These are phyloP conservation scores for Arachis hypogaea DNA, from an alignment of 306 rosid species.

Conservation along the genomic window DNA sequence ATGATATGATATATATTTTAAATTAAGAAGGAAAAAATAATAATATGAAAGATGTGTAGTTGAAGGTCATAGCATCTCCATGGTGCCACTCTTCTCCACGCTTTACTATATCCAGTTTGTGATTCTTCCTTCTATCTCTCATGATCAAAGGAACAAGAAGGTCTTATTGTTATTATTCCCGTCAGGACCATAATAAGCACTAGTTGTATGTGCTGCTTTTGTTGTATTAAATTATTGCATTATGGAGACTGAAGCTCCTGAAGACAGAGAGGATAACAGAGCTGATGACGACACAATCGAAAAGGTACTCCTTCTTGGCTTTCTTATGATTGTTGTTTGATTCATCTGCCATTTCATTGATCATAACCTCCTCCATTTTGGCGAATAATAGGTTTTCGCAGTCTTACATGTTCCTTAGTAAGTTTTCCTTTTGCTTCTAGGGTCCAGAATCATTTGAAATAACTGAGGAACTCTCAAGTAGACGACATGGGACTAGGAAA, in stretches of 20 bases:
- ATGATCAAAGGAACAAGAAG: slow-evolving; percentile 30
- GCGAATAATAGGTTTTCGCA: too few relatives aligned
- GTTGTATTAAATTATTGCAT: slow-evolving; percentile 31
- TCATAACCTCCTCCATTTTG: neutral
- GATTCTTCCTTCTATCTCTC: slow-evolving; percentile 26
- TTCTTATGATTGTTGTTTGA: neutral
- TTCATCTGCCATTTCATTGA: neutral
- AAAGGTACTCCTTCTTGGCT: slow-evolving; percentile 33
- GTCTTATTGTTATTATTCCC: neutral
- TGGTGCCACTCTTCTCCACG: slow-evolving; percentile 42
- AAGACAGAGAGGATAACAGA: neutral
- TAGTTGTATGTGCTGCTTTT: slow-evolving; percentile 15
- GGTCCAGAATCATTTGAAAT: slow-evolving; percentile 57
- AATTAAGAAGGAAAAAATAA: neutral
- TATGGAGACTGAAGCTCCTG: slow-evolving; percentile 22
- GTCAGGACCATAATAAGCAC: neutral
- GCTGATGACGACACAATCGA: slow-evolving; percentile 35
- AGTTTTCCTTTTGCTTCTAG: slow-evolving; percentile 39
- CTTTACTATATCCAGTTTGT: slow-evolving; percentile 36
- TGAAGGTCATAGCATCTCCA: slow-evolving; percentile 41
- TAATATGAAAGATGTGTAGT: slow-evolving; percentile 39
- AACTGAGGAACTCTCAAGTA: slow-evolving; percentile 55
- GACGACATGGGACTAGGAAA: slow-evolving; percentile 47
- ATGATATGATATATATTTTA: slow-evolving; percentile 22
- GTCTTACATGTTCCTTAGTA: too few relatives aligned